A percentile compares a stretch with the other conserved stretches of the same genome.
Conservation (phyloP, 805 yeast genomes). For the Saccharomycodes ludwigii region DNA sequence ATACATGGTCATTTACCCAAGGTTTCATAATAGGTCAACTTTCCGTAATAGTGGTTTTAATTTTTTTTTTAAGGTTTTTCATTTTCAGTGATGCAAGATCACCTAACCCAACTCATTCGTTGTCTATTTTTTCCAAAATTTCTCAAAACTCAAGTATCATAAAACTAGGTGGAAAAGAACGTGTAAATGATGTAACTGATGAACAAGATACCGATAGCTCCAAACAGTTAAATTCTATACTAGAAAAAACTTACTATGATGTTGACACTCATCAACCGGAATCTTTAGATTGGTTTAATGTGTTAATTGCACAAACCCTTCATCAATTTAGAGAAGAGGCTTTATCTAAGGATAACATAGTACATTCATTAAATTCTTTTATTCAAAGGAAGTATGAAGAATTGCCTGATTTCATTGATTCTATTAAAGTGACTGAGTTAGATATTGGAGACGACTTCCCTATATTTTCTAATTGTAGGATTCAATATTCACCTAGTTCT, state of each 20-base stretch:
- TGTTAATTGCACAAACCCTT: slow-evolving; percentile 80
- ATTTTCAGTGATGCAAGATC: slow-evolving; percentile 52
- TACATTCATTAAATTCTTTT: slow-evolving; percentile 62
- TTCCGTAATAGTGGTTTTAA: slow-evolving; percentile 51
- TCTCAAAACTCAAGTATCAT: slow-evolving; percentile 16
- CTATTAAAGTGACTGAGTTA: slow-evolving; percentile 66
- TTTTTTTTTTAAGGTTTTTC: slow-evolving; percentile 60
- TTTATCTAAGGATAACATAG: slow-evolving; percentile 66
- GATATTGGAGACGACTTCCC: slow-evolving; percentile 95
- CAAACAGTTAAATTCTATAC: slow-evolving; percentile 33
- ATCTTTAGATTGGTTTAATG: slow-evolving; percentile 94
- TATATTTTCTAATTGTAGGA: slow-evolving; percentile 84
- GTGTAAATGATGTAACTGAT: slow-evolving; percentile 8
- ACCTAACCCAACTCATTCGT: slow-evolving; percentile 21
- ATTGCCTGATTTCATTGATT: slow-evolving; percentile 71
- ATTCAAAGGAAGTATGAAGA: slow-evolving; percentile 38
- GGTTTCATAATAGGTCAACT: slow-evolving; percentile 66
- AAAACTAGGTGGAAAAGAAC: slow-evolving; percentile 21
- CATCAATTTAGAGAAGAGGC: slow-evolving; percentile 88
- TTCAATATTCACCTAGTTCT: slow-evolving; percentile 44
- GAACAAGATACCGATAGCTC: slow-evolving; percentile 16
- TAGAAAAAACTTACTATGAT: slow-evolving; percentile 87
- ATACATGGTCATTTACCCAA: slow-evolving; percentile 59
- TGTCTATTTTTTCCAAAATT: slow-evolving; percentile 8
- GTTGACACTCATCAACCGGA: slow-evolving; percentile 81